These are phyloP conservation scores for Pseudozyma pruni DNA, from an alignment of 1,284 basidiomycete species.

Conservation along the genomic window DNA sequence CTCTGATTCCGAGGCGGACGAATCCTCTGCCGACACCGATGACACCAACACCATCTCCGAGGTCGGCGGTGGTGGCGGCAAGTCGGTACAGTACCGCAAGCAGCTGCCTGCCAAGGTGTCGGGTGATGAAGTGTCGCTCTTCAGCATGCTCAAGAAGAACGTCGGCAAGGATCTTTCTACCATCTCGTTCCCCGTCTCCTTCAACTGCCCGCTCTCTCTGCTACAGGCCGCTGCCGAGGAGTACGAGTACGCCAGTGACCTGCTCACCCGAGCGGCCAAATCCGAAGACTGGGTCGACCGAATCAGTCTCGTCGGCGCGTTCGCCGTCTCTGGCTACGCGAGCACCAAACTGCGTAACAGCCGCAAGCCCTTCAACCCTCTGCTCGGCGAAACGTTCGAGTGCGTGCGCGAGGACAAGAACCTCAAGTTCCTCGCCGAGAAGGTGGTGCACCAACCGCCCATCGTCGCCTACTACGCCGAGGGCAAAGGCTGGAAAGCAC, in stretches of 20 bases:
- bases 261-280: slow-evolving; percentile 63
- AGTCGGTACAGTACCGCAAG: slow-evolving; percentile 58
- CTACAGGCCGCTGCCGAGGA: slow-evolving; percentile 66
- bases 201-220: slow-evolving; percentile 67
- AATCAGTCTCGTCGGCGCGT: slow-evolving; percentile 61
- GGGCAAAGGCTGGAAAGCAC: slow-evolving; percentile 63
- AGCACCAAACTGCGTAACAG: slow-evolving; percentile 63
- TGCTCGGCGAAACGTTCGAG: slow-evolving; percentile 67
- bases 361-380: slow-evolving; percentile 67
- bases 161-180: slow-evolving; percentile 71
- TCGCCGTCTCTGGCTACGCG: slow-evolving; percentile 64
- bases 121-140: slow-evolving; percentile 86
- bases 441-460: slow-evolving; percentile 66
- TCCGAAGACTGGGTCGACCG: slow-evolving; percentile 60
- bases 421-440: slow-evolving; percentile 64
- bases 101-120: slow-evolving; percentile 73
- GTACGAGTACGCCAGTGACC: slow-evolving; percentile 65
- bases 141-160: slow-evolving; percentile 88
- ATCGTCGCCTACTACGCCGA: slow-evolving; percentile 63
- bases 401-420: slow-evolving; percentile 64
- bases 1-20: slow-evolving; percentile 67
- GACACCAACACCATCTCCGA: slow-evolving; percentile 31
- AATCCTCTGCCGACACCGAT: slow-evolving; percentile 24
- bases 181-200: slow-evolving; percentile 67
- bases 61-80: slow-evolving; percentile 6